phyloP scores from a whole-genome alignment of 495 filamentous ascomycete species.

The Neohortaea acidophila region DNA sequence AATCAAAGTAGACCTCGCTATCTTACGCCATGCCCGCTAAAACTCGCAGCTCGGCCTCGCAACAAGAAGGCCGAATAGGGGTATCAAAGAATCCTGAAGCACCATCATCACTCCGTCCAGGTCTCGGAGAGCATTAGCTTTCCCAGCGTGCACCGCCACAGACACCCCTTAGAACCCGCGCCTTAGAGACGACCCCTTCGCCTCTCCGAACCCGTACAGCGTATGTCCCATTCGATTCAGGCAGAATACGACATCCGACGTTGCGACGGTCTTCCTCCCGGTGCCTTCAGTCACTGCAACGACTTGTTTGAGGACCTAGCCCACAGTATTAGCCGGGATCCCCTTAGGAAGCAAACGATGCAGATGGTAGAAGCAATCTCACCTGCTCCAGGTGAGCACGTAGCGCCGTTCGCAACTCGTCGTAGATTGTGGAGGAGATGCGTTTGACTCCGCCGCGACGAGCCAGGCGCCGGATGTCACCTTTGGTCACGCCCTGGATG shows the following conservation, averaged over 20 bases:
- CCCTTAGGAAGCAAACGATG: neutral
- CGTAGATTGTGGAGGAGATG: constrained; percentile 59
- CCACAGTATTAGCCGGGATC: neutral
- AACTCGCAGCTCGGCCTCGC: no score
- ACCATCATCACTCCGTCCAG: no score
- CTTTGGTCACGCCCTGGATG: constrained; percentile 77
- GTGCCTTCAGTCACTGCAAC: constrained; percentile 49
- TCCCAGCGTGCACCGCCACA: no score
- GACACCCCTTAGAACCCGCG: neutral
- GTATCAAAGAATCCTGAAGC: no score
- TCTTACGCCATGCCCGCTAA: no score
- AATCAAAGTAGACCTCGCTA: no score
- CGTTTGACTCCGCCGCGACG: constrained; percentile 96
- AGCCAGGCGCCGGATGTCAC: constrained; percentile 40
- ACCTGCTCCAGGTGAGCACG: constrained; percentile 41
- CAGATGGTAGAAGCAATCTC: constrained; percentile 35
- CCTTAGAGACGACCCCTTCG: neutral
- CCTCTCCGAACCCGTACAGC: constrained; percentile 8
- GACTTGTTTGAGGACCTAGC: constrained; percentile 43
- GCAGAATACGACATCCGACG: constrained; percentile 87
- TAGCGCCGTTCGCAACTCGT: constrained; percentile 44
- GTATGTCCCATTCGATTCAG: constrained; percentile 75
- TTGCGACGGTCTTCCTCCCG: constrained; percentile 96
- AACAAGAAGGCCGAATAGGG: no score
- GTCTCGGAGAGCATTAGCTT: no score